These are phyloP conservation scores for Massospora cicadina DNA, from an alignment of 371 early-diverging fungal genomes.

Conservation along the genomic window DNA sequence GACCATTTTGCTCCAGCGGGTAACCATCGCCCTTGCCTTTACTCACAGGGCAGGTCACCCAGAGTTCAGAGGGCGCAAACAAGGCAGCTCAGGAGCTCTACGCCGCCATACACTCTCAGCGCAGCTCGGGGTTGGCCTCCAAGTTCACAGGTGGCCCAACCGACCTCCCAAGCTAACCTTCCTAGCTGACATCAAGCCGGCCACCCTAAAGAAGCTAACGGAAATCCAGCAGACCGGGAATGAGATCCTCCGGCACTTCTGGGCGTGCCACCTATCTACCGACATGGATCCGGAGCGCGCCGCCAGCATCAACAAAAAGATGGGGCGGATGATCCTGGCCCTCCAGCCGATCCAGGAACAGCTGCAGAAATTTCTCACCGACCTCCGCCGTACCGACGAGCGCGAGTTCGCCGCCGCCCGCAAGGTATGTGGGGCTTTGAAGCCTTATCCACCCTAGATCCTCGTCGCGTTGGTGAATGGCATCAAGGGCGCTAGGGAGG, in stretches of 20 bases:
- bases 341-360: neutral
- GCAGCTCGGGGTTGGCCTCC: neutral
- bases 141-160: neutral
- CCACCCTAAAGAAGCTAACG: neutral
- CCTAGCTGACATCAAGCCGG: neutral
- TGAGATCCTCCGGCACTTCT: neutral
- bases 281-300: neutral
- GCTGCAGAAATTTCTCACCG: neutral
- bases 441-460: neutral
- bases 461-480: neutral
- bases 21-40: neutral
- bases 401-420: neutral
- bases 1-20: neutral
- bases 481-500: neutral
- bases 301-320: neutral
- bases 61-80: neutral
- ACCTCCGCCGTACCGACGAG: neutral
- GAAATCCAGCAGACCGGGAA: neutral
- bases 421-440: neutral
- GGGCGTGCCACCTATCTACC: neutral
- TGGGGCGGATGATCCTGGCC: neutral
- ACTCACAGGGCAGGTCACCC: neutral
- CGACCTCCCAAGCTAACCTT: neutral
- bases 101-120: neutral
- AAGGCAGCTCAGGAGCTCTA: neutral